phyloP scores from a whole-genome alignment of 1,284 basidiomycete species.

The Puccinia triticina region DNA sequence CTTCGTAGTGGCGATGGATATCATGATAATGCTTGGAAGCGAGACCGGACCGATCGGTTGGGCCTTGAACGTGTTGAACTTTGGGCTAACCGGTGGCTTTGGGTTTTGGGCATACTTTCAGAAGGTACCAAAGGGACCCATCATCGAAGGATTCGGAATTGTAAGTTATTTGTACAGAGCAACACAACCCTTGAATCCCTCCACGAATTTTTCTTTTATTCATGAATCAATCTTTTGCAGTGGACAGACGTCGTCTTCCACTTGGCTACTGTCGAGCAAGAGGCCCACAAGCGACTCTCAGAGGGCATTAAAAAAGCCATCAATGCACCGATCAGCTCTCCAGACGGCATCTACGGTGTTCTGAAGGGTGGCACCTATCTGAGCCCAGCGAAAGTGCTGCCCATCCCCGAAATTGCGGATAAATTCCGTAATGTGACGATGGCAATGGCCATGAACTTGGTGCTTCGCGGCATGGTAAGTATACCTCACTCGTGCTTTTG shows the following conservation, averaged over 20 bases:
- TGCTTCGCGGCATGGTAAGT: slow-evolving; percentile 29
- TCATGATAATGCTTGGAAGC: neutral
- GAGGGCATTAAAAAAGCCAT: slow-evolving; percentile 7
- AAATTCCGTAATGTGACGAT: neutral
- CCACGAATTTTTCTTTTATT: neutral
- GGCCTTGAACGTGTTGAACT: slow-evolving; percentile 11
- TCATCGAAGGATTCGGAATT: slow-evolving; percentile 18
- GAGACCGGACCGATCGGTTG: slow-evolving; percentile 14
- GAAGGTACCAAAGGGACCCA: neutral
- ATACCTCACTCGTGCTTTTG: neutral
- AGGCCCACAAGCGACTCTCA: neutral
- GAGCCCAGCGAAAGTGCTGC: neutral
- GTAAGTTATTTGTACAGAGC: neutral
- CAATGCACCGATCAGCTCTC: slow-evolving; percentile 1
- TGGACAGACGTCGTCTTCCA: slow-evolving; percentile 10
- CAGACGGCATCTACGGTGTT: slow-evolving; percentile 27
- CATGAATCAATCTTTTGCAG: neutral
- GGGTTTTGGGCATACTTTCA: neutral
- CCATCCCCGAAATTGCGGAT: slow-evolving; percentile 9
- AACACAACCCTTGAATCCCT: neutral
- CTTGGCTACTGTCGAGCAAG: neutral
- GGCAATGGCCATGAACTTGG: slow-evolving; percentile 33
- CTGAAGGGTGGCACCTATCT: slow-evolving; percentile 10
- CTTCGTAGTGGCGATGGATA: slow-evolving; percentile 17
- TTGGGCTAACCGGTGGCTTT: slow-evolving; percentile 4